Evolutionary conservation across 371 early-diverging fungal species (phyloP).

Genomic region (Mucor ambiguus): DNA sequence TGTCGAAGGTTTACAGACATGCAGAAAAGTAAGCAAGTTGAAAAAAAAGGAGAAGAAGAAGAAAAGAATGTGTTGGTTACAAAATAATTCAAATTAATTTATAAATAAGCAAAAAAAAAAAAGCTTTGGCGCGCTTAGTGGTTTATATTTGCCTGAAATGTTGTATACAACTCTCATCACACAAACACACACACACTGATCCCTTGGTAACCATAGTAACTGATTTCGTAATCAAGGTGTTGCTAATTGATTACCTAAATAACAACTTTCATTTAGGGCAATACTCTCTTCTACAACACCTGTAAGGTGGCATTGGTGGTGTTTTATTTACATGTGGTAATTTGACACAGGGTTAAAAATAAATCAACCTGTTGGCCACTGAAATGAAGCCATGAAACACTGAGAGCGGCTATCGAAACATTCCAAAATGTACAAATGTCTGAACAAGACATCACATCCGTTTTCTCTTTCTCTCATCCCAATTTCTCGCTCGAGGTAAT

Average conservation of each 20-base stretch:
- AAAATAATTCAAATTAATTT: neutral
- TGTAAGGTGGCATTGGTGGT: neutral
- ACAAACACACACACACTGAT: no score
- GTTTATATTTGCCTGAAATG: neutral
- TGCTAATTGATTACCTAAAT: neutral
- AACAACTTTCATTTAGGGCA: neutral
- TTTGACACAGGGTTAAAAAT: neutral
- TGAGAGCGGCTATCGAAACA: neutral
- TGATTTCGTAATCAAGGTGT: neutral
- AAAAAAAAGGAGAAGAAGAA: neutral
- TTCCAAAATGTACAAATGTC: neutral
- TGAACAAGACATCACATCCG: neutral
- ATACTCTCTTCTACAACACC: neutral
- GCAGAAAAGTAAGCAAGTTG: neutral
- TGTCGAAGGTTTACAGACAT: constrained; percentile 24
- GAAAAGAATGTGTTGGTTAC: neutral
- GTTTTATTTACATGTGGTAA: constrained; percentile 1
- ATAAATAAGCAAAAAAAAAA: neutral
- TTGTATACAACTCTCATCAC: no score
- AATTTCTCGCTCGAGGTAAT: neutral
- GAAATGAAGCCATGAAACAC: neutral
- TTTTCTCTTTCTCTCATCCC: neutral
- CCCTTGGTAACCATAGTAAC: neutral
- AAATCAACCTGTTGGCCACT: neutral
- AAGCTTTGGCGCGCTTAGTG: neutral